Evolutionary conservation across 2,329 filamentous ascomycete genomes (phyloP).

Genomic region (Ophiostoma perfectum): DNA sequence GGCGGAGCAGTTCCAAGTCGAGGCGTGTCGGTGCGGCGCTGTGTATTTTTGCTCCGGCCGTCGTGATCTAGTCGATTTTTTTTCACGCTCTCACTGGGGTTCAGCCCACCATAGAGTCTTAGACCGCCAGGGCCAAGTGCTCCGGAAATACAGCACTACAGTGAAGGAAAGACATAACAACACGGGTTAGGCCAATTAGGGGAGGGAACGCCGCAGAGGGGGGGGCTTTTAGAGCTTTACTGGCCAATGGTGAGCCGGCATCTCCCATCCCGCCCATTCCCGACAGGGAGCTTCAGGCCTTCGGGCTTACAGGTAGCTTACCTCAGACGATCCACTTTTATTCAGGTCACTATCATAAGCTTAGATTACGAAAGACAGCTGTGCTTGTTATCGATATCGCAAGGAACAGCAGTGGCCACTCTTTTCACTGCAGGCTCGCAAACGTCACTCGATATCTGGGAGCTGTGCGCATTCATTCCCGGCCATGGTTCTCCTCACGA

Average conservation of each 20-base stretch:
- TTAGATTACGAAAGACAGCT: neutral
- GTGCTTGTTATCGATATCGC: slow-evolving; percentile 7
- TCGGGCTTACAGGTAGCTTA: slow-evolving; percentile 4
- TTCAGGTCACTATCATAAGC: neutral
- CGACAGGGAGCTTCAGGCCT: slow-evolving; percentile 1
- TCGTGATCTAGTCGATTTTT: slow-evolving; percentile 4
- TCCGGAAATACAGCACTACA: neutral
- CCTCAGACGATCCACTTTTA: slow-evolving; percentile 2
- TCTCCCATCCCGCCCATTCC: slow-evolving; percentile 18
- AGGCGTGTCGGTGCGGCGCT: slow-evolving; percentile 8
- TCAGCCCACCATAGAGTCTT: neutral
- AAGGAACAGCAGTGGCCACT: neutral
- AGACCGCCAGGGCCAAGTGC: neutral
- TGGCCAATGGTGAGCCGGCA: slow-evolving; percentile 16
- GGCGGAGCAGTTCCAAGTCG: neutral
- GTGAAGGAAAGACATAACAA: slow-evolving; percentile 2
- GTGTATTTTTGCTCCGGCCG: slow-evolving; percentile 3
- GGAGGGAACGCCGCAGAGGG: neutral
- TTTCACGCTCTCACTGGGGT: slow-evolving; percentile 1
- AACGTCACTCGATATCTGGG: neutral
- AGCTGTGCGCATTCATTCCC: neutral
- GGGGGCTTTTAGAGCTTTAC: slow-evolving; percentile 13
- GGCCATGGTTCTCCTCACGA: slow-evolving; percentile 70
- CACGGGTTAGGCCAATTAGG: neutral
- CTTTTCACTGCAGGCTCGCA: neutral